Percentiles rank a stretch among this genome's conserved stretches.
These are phyloP conservation scores for Pseudocercospora fijiensis DNA, from an alignment of 2,329 filamentous ascomycete genomes.

Conservation along the genomic window DNA sequence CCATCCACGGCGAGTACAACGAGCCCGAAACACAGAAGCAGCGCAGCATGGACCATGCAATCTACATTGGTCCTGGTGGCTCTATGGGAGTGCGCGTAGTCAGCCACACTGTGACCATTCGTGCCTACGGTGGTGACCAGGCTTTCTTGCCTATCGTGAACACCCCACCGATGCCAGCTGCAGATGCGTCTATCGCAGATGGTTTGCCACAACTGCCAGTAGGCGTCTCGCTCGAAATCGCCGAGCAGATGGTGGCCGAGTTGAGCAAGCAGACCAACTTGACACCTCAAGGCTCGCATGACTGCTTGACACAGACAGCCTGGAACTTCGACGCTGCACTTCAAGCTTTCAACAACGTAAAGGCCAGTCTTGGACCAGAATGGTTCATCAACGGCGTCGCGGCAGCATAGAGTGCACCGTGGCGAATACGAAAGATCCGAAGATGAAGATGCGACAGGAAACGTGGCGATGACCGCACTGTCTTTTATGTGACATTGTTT, in stretches of 20 bases:
- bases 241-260: conserved; percentile 63
- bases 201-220: conserved; percentile 29
- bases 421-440: neutral
- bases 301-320: conserved; percentile 75
- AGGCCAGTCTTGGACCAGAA: conserved; percentile 52
- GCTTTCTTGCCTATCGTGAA: conserved; percentile 49
- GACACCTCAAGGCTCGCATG: conserved; percentile 72
- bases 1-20: conserved; percentile 80
- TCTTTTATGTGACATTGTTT: conserved; percentile 2
- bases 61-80: conserved; percentile 66
- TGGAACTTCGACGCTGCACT: conserved; percentile 80
- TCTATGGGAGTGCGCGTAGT: conserved; percentile 69
- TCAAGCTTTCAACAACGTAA: conserved; percentile 71
- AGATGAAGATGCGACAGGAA: neutral
- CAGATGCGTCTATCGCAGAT: conserved; percentile 17
- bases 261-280: conserved; percentile 77
- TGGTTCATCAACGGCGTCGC: conserved; percentile 38
- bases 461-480: neutral
- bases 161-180: conserved; percentile 32
- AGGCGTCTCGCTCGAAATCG: conserved; percentile 35
- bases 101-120: conserved; percentile 74
- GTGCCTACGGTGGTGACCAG: conserved; percentile 61
- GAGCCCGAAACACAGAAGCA: conserved; percentile 61
- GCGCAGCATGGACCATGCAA: conserved; percentile 78
- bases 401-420: conserved; percentile 9